phyloP scores from a whole-genome alignment of 2,329 filamentous ascomycete genomes.

The Exophiala xenobiotica region DNA sequence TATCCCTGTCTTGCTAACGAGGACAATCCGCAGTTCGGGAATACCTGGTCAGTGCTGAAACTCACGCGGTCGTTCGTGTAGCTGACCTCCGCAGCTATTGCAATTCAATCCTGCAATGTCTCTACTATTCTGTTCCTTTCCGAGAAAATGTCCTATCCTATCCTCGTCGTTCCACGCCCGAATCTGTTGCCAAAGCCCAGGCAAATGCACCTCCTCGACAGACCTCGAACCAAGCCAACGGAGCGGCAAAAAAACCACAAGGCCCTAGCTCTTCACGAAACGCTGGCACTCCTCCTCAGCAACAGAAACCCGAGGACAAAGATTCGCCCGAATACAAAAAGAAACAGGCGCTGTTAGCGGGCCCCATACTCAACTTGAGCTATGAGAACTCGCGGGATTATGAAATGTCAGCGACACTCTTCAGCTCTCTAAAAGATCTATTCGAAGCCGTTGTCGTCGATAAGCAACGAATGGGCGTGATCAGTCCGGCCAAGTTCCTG shows the following conservation, averaged over 20 bases:
- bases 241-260: conserved; percentile 44
- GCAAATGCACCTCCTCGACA: conserved; percentile 59
- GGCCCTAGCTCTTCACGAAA: conserved; percentile 36
- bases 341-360: conserved; percentile 84
- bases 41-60: conserved; percentile 73
- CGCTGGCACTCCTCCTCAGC: conserved; percentile 39
- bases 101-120: conserved; percentile 95
- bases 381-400: conserved; percentile 78
- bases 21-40: conserved; percentile 70
- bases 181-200: conserved; percentile 65
- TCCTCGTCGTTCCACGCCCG: conserved; percentile 68
- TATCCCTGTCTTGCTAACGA: conserved; percentile 31
- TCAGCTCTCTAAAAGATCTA: conserved; percentile 92
- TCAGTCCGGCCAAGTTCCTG: conserved; percentile 88
- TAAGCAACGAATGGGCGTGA: conserved; percentile 77
- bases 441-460: conserved; percentile 87
- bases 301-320: conserved; percentile 80
- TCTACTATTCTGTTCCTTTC: conserved; percentile 94
- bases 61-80: conserved; percentile 19
- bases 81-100: conserved; percentile 70
- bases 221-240: conserved; percentile 49
- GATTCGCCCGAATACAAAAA: conserved; percentile 98
- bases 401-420: conserved; percentile 91
- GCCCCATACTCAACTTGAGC: conserved; percentile 81
- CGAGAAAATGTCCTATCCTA: conserved; percentile 93